These are phyloP conservation scores for Cucurbita pepo DNA, from an alignment of 306 rosid species.

Conservation along the genomic window DNA sequence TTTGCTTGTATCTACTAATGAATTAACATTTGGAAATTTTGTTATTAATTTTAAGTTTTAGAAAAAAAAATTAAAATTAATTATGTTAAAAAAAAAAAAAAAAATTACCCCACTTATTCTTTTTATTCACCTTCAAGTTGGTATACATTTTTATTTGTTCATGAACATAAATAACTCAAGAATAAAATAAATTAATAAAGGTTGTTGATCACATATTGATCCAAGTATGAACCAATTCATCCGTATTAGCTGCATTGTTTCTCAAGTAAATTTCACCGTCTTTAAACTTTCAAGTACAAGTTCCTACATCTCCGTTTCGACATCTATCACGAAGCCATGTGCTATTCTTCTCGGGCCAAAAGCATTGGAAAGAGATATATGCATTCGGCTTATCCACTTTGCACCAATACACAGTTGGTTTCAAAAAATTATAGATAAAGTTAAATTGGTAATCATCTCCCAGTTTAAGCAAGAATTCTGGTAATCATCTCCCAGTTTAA, in stretches of 20 bases:
- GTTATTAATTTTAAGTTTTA: too few relatives aligned
- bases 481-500: too few relatives aligned
- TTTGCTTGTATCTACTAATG: too few relatives aligned
- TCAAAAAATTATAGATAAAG: neutral
- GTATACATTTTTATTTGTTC: too few relatives aligned
- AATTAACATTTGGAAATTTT: too few relatives aligned
- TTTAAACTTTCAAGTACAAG: neutral
- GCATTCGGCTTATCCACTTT: neutral
- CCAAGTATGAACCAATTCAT: neutral
- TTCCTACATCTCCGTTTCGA: neutral
- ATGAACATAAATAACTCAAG: too few relatives aligned
- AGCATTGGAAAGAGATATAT: neutral
- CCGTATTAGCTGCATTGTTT: neutral
- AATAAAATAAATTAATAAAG: too few relatives aligned
- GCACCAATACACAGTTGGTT: neutral
- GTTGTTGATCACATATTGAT: neutral
- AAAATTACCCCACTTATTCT: too few relatives aligned
- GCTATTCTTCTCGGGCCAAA: neutral
- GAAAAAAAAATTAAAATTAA: too few relatives aligned
- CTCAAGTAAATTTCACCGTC: neutral
- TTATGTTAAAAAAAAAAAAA: too few relatives aligned
- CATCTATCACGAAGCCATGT: neutral
- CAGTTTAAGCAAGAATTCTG: too few relatives aligned
- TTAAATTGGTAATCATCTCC: neutral
- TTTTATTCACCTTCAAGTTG: too few relatives aligned